Evolutionary conservation across 768 basidiomycete genomes (phyloP).

Genomic region (Lactarius quietus): DNA sequence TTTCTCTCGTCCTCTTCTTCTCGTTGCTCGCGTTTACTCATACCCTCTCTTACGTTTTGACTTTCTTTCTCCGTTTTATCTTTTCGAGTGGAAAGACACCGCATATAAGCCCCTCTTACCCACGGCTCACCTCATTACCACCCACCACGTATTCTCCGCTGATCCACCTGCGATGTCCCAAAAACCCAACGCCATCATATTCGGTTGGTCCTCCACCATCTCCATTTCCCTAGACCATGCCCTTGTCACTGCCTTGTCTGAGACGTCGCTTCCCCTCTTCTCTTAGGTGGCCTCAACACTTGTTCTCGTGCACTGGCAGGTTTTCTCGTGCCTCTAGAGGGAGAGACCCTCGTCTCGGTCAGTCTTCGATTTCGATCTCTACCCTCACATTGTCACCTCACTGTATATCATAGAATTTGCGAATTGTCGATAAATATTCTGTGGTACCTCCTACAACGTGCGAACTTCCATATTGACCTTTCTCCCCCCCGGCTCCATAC

Average conservation of each 20-base stretch:
- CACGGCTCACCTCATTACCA: conserved; percentile 29
- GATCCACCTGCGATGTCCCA: conserved; percentile 36
- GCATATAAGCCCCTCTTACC: conserved; percentile 24
- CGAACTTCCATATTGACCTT: conserved; percentile 31
- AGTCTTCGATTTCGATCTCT: conserved; percentile 30
- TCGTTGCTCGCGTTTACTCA: conserved; percentile 18
- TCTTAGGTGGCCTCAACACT: conserved; percentile 75
- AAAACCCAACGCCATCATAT: conserved; percentile 69
- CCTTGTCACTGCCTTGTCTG: not conserved
- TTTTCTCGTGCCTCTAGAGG: conserved; percentile 62
- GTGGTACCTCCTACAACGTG: conserved; percentile 73
- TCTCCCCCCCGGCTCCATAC: conserved; percentile 25
- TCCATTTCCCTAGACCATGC: conserved; percentile 10
- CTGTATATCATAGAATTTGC: conserved; percentile 47
- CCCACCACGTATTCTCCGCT: conserved; percentile 16
- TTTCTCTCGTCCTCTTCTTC: conserved; percentile 2
- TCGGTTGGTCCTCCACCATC: conserved; percentile 48
- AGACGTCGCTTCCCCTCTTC: conserved; percentile 5
- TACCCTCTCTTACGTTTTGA: not conserved
- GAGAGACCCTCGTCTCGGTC: conserved; percentile 70
- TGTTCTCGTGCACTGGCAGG: conserved; percentile 69
- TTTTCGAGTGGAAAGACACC: not conserved
- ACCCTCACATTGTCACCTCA: conserved; percentile 22
- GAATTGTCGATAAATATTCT: conserved; percentile 73
- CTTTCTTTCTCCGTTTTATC: not conserved